These are phyloP conservation scores for Emergomyces pasteurianus DNA, from an alignment of 2,329 filamentous ascomycete species.

Conservation along the genomic window DNA sequence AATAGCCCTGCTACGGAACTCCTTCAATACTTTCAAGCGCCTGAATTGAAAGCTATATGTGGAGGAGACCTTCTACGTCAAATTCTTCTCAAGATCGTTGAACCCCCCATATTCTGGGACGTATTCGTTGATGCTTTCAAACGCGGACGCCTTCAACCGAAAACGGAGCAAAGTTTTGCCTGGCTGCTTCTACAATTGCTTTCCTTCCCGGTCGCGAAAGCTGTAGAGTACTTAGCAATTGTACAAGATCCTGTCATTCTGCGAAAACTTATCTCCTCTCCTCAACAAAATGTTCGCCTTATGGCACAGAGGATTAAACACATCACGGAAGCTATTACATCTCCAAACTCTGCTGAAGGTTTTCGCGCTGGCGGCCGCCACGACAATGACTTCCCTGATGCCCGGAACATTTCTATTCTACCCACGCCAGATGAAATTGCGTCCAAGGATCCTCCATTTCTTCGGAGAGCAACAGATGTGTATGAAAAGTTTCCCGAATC, in stretches of 20 bases:
- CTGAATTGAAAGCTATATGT: slow-evolving; percentile 9
- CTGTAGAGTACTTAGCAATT: slow-evolving; percentile 15
- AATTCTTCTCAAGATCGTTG: slow-evolving; percentile 36
- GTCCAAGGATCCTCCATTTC: slow-evolving; percentile 18
- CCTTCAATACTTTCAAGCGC: slow-evolving; percentile 24
- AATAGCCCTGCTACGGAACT: slow-evolving; percentile 22
- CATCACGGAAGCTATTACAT: slow-evolving; percentile 15
- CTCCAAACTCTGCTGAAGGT: background rate
- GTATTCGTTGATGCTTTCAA: slow-evolving; percentile 28
- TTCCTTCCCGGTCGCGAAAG: slow-evolving; percentile 19
- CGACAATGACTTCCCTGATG: slow-evolving; percentile 26
- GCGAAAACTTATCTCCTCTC: slow-evolving; percentile 17
- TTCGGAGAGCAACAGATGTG: slow-evolving; percentile 19
- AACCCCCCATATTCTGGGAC: slow-evolving; percentile 46
- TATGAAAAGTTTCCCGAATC: slow-evolving; percentile 14
- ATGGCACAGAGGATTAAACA: slow-evolving; percentile 34
- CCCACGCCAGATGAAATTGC: slow-evolving; percentile 26
- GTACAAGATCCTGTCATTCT: slow-evolving; percentile 19
- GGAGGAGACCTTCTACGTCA: slow-evolving; percentile 28
- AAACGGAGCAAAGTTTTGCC: slow-evolving; percentile 28
- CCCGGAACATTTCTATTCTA: slow-evolving; percentile 23
- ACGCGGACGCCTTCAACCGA: slow-evolving; percentile 20
- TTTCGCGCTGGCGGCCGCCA: slow-evolving; percentile 20
- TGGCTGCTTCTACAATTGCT: slow-evolving; percentile 43
- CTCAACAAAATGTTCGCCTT: slow-evolving; percentile 19